Conservation (phyloP, 2,329 filamentous ascomycete species). For the Cladophialophora yegresii region DNA sequence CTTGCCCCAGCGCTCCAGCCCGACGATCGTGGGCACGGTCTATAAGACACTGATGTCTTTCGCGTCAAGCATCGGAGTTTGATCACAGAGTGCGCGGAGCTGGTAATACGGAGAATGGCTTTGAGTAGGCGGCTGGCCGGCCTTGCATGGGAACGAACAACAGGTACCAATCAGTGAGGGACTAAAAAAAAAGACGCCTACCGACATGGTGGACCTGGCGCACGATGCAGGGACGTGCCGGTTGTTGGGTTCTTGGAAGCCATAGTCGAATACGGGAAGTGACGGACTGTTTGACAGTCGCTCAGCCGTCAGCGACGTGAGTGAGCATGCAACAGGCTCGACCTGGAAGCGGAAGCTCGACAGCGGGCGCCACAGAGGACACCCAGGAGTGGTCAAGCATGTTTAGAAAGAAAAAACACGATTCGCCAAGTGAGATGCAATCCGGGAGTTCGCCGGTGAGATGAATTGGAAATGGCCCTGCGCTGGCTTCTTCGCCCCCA, state of each 20-base stretch:
- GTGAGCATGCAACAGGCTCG: neutral
- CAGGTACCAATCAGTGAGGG: slow-evolving; percentile 3
- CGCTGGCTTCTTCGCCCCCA: neutral
- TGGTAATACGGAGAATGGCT: slow-evolving; percentile 2
- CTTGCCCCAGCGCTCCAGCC: neutral
- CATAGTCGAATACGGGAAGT: neutral
- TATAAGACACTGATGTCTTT: slow-evolving; percentile 3
- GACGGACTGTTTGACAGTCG: neutral
- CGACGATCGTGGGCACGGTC: neutral
- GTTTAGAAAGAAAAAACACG: slow-evolving; percentile 1
- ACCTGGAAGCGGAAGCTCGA: slow-evolving; percentile 7
- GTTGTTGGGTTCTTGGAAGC: neutral
- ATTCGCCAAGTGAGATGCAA: neutral
- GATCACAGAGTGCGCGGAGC: neutral
- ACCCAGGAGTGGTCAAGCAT: slow-evolving; percentile 10
- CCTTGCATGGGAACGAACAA: slow-evolving; percentile 3
- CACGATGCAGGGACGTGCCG: slow-evolving; percentile 3
- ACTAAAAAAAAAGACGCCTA: neutral
- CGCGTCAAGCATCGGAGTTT: neutral
- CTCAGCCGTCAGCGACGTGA: neutral
- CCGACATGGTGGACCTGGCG: neutral
- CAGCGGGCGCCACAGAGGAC: neutral
- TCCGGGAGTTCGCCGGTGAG: slow-evolving; percentile 28
- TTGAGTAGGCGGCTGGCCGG: neutral
- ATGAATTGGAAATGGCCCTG: slow-evolving; percentile 11